These are phyloP conservation scores for Kwoniella sp. DNA, from an alignment of 768 basidiomycete genomes.

Conservation along the genomic window DNA sequence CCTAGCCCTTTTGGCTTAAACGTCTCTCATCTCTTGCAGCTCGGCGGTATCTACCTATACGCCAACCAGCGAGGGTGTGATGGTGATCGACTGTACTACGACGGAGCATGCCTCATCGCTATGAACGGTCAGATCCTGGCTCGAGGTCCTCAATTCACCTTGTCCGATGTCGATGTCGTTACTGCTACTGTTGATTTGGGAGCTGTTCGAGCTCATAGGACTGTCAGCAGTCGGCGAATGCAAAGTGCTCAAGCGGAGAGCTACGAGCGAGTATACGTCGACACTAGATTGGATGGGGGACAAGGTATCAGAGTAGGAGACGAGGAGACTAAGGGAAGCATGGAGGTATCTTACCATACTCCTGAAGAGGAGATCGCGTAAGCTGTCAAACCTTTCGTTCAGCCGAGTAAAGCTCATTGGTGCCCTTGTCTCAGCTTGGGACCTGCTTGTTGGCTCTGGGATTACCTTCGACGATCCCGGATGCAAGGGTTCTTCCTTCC, in stretches of 20 bases:
- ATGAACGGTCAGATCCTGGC: slow-evolving; percentile 89
- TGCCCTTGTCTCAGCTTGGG: slow-evolving; percentile 68
- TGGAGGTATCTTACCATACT: slow-evolving; percentile 71
- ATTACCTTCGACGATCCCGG: slow-evolving; percentile 89
- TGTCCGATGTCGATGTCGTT: slow-evolving; percentile 94
- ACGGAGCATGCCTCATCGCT: slow-evolving; percentile 94
- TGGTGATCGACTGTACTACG: slow-evolving; percentile 96
- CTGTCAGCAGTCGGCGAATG: slow-evolving; percentile 76
- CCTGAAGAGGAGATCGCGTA: slow-evolving; percentile 99
- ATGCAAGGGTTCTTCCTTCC: slow-evolving; percentile 95
- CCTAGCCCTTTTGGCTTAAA: not conserved
- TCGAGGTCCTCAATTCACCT: slow-evolving; percentile 94
- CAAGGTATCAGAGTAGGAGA: slow-evolving; percentile 64
- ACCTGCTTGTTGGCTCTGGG: slow-evolving; percentile 99
- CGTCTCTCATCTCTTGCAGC: slow-evolving; percentile 59
- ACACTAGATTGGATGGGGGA: slow-evolving; percentile 75
- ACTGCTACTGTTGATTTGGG: slow-evolving; percentile 96
- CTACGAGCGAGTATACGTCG: slow-evolving; percentile 80
- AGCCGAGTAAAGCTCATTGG: not conserved
- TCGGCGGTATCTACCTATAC: slow-evolving; percentile 95
- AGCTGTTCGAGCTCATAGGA: slow-evolving; percentile 86
- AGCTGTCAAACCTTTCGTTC: too few species aligned
- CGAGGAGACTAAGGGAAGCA: slow-evolving; percentile 59
- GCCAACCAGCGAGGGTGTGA: slow-evolving; percentile 99
- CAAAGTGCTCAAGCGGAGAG: slow-evolving; percentile 76